phyloP scores from a whole-genome alignment of 495 filamentous ascomycete genomes.

The Trichoderma virens region DNA sequence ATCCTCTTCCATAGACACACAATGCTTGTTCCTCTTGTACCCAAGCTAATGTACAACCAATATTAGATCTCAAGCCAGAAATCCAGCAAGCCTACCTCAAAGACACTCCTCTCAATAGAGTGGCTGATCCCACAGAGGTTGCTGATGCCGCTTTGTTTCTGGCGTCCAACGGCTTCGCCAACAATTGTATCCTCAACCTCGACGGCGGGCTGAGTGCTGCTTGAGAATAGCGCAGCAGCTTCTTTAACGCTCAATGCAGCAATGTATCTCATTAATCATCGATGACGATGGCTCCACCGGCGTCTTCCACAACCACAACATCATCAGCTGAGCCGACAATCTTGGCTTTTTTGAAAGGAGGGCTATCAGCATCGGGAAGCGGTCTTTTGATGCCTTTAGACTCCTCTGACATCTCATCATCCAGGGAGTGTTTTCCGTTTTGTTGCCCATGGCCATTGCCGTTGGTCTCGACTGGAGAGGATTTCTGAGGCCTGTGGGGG shows the following conservation, averaged over 20 bases:
- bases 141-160: conserved; percentile 78
- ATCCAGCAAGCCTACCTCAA: conserved; percentile 14
- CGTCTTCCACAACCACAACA: conserved; percentile 46
- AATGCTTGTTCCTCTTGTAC: background rate
- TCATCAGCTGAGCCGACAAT: conserved; percentile 28
- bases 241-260: background rate
- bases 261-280: conserved; percentile 48
- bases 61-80: conserved; percentile 19
- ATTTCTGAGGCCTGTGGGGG: conserved; percentile 37
- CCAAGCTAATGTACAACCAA: conserved; percentile 27
- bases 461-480: conserved; percentile 24
- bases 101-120: conserved; percentile 2
- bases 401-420: conserved; percentile 15
- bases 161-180: conserved; percentile 68
- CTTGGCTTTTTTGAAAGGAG: conserved; percentile 37
- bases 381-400: conserved; percentile 29
- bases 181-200: conserved; percentile 79
- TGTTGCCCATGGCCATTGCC: conserved; percentile 16
- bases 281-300: conserved; percentile 68
- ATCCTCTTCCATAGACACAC: too few species aligned
- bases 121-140: conserved; percentile 49
- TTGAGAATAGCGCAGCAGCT: conserved; percentile 20
- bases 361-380: conserved; percentile 24
- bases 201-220: conserved; percentile 73
- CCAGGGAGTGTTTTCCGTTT: conserved; percentile 23